Evolutionary conservation across 495 filamentous ascomycete genomes (phyloP), one percentile per base, ranked within the genome.

Genomic region (Penicillium roqueforti): DNA sequence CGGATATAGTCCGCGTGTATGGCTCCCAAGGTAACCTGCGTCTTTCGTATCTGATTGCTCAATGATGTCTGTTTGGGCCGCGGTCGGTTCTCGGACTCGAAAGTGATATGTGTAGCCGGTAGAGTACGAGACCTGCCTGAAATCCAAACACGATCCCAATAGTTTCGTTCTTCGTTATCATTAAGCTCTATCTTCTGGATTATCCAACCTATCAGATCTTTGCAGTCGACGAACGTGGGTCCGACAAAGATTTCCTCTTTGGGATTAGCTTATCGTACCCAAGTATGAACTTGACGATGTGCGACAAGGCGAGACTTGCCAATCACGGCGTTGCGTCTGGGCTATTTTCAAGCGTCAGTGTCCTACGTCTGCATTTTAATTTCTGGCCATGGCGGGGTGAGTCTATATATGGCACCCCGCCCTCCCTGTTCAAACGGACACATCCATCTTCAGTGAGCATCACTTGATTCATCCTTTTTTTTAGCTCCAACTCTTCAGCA

Each of bases 201-300:
- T 29, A 0, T 37, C 8, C 31, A n/a, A 9, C 47, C 47, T 39
- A 50, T 50, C 47, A 37, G 3, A 28, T 50, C 5, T 6, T n/a
- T 31, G 23, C n/a, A 14, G 34, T 20, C 36, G 1, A 32, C 1
- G 23, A 38, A 38, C 13, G 58, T 65, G 64, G 64, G 61, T 62
- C 64, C 64, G 64, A 67, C 64, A 65, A 67, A 65, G 43, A 58
- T 57, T 65, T 62, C 64, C 64, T 47, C 51, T 65, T 67, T 23
- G 44, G 56, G 64, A 20, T 25, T 67, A 62, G 64, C 37, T 29
- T 47, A 34, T 41, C 28, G 11, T 22, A 20, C 47, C 53, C 51
- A 62, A 59, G 47, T 55, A 41, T 47, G 28, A 26, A 29, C 32
- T 39, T 36, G 31, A 22, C 22, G n/a, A 6, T 16, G 32, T 3